phyloP scores from a whole-genome alignment of 2,329 filamentous ascomycete genomes.

The Nigrospora osmanthi region DNA sequence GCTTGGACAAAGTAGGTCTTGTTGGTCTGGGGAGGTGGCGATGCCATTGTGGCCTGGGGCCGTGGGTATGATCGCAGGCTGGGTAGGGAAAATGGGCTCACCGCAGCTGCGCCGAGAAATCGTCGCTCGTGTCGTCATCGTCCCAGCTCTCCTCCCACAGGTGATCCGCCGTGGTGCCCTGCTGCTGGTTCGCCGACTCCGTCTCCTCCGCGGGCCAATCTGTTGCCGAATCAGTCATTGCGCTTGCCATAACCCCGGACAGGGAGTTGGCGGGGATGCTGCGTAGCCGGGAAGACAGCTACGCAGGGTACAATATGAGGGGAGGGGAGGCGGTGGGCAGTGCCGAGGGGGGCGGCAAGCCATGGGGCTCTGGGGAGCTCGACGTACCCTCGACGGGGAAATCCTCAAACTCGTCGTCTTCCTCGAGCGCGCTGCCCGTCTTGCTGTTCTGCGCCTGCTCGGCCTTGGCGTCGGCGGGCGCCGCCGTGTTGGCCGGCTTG shows the following conservation, averaged over 20 bases:
- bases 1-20: too few relatives aligned
- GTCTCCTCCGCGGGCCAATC: conserved; percentile 93
- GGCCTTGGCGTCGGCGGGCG: conserved; percentile 28
- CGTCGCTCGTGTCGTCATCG: conserved; percentile 93
- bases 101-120: conserved; percentile 93
- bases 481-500: conserved; percentile 26
- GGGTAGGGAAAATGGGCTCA: conserved; percentile 32
- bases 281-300: too few relatives aligned
- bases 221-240: conserved; percentile 26
- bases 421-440: conserved; percentile 61
- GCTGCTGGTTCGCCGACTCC: conserved; percentile 48
- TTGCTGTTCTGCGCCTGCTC: conserved; percentile 2
- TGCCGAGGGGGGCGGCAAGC: too few relatives aligned
- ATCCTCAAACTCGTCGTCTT: conserved; percentile 98
- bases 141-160: conserved; percentile 99
- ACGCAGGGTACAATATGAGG: too few relatives aligned
- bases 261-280: too few relatives aligned
- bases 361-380: too few relatives aligned
- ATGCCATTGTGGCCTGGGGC: too few relatives aligned
- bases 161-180: conserved; percentile 60
- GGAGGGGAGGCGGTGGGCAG: too few relatives aligned
- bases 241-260: too few relatives aligned
- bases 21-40: too few relatives aligned
- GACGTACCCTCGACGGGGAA: conserved; percentile 86
- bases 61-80: too few relatives aligned